phyloP scores from a whole-genome alignment of 805 yeast species.

The Priceomyces fermenticarens region DNA sequence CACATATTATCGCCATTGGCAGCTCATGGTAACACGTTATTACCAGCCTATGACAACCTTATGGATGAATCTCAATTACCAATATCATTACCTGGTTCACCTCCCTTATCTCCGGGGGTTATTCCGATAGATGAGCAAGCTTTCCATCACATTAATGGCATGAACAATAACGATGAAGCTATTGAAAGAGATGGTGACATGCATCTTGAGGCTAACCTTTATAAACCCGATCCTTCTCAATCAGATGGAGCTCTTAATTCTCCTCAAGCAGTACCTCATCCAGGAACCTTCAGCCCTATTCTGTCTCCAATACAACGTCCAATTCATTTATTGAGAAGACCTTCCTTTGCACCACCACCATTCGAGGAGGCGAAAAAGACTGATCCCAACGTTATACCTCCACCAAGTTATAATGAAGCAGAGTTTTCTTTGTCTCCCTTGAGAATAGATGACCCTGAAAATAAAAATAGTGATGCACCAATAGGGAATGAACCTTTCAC shows the following conservation, averaged over 20 bases:
- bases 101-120: slow-evolving; percentile 57
- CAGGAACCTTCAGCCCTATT: slow-evolving; percentile 40
- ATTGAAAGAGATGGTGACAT: slow-evolving; percentile 35
- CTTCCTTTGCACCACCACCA: slow-evolving; percentile 63
- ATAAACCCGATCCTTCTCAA: slow-evolving; percentile 50
- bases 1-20: slow-evolving; percentile 75
- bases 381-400: slow-evolving; percentile 12
- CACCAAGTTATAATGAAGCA: slow-evolving; percentile 30
- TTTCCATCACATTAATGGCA: slow-evolving; percentile 27
- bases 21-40: slow-evolving; percentile 73
- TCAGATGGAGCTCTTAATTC: slow-evolving; percentile 43
- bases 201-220: slow-evolving; percentile 46
- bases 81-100: slow-evolving; percentile 29
- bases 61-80: slow-evolving; percentile 15
- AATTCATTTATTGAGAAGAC: slow-evolving; percentile 50
- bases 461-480: neutral
- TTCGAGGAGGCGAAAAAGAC: slow-evolving; percentile 32
- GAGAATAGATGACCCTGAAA: slow-evolving; percentile 11
- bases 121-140: slow-evolving; percentile 37
- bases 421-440: slow-evolving; percentile 18
- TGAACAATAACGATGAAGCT: slow-evolving; percentile 28
- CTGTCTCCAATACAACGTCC: slow-evolving; percentile 43
- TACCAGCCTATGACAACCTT: slow-evolving; percentile 62
- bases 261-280: slow-evolving; percentile 62
- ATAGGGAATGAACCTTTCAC: slow-evolving; percentile 5